Conservation (phyloP, 1,284 basidiomycete species). For the Puccinia triticina region DNA sequence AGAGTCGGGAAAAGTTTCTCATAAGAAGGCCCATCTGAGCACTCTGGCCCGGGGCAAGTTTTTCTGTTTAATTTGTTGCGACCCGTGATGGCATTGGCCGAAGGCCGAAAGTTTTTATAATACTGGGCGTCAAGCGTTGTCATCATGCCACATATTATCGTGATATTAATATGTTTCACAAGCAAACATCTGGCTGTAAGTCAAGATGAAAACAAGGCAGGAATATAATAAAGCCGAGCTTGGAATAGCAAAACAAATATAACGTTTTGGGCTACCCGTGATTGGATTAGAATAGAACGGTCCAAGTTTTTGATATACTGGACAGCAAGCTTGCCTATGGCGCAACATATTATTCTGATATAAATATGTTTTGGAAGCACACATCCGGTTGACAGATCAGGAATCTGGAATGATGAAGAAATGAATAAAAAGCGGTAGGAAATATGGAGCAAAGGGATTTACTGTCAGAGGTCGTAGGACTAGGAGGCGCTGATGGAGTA, state of each 20-base stretch:
- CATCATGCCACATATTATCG: background rate
- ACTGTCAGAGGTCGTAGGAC: too few species aligned
- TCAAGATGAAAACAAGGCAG: background rate
- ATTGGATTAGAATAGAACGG: background rate
- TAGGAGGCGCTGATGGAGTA: too few species aligned
- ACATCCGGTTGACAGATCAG: background rate
- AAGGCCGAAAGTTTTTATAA: background rate
- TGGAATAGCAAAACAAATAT: too few species aligned
- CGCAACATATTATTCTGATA: background rate
- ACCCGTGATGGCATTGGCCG: background rate
- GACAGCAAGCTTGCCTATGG: background rate
- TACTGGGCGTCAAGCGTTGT: background rate
- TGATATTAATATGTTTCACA: too few species aligned
- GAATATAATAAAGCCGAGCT: too few species aligned
- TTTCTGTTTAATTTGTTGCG: background rate
- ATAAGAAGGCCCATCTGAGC: background rate
- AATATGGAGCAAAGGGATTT: background rate
- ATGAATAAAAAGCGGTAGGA: too few species aligned
- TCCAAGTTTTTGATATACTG: background rate
- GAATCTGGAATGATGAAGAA: background rate
- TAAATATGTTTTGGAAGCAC: too few species aligned
- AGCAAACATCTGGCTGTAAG: too few species aligned
- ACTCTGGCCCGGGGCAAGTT: background rate
- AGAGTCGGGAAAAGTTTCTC: background rate
- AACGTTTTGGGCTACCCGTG: too few species aligned